phyloP scores from a whole-genome alignment of 2,329 filamentous ascomycete genomes.

The Microdochium nivale region DNA sequence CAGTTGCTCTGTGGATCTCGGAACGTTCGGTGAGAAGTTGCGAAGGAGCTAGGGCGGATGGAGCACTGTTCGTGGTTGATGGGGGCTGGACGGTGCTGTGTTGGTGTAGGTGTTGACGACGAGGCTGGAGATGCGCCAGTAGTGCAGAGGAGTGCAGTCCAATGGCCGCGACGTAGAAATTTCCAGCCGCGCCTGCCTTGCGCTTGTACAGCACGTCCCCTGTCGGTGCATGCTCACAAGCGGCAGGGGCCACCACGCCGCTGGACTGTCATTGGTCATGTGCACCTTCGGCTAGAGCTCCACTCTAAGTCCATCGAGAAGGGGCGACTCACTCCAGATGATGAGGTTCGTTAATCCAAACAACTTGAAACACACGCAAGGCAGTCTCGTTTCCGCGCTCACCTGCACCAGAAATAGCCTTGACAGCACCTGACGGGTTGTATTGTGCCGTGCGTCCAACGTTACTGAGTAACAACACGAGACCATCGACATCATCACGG shows the following conservation, averaged over 20 bases:
- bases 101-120: background rate
- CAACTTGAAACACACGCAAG: too few species aligned
- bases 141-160: background rate
- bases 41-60: background rate
- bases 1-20: constrained; percentile 1
- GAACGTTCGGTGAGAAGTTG: background rate
- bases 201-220: background rate
- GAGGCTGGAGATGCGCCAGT: background rate
- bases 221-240: background rate
- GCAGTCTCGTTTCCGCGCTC: too few species aligned
- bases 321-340: background rate
- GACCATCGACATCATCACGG: background rate
- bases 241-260: background rate
- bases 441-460: too few species aligned
- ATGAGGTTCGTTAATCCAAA: too few species aligned
- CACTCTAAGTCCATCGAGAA: background rate
- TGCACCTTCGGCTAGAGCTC: background rate
- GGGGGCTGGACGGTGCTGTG: background rate
- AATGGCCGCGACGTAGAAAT: background rate
- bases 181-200: background rate
- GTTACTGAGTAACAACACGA: too few species aligned
- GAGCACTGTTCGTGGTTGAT: background rate
- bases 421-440: too few species aligned
- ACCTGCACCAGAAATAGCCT: too few species aligned
- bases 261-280: background rate